Conservation (phyloP, 1,284 basidiomycete genomes). For the Rhodotorula mucilaginosa region DNA sequence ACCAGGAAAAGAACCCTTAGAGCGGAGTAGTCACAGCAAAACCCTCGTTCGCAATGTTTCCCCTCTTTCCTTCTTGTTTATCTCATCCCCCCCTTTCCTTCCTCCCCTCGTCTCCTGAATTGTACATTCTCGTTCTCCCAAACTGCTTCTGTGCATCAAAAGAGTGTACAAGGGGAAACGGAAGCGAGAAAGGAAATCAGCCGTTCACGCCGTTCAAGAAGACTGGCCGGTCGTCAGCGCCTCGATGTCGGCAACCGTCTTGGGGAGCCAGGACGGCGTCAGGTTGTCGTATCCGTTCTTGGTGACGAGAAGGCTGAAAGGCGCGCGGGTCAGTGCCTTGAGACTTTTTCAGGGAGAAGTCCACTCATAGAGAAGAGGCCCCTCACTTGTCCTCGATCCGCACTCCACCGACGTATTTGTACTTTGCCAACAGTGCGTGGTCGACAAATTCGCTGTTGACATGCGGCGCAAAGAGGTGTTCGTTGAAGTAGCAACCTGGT, state of each 20-base stretch:
- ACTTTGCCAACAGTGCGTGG: constrained; percentile 65
- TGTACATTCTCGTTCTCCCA: neutral
- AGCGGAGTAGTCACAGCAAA: too few relatives aligned
- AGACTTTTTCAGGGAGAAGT: too few relatives aligned
- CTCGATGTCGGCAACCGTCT: constrained; percentile 37
- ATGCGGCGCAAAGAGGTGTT: constrained; percentile 40
- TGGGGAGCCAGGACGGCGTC: constrained; percentile 37
- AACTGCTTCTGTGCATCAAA: neutral
- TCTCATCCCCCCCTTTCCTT: neutral
- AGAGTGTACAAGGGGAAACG: neutral
- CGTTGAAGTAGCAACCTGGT: constrained; percentile 62
- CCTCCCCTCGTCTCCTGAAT: neutral
- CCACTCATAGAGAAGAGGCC: neutral
- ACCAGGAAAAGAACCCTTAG: neutral
- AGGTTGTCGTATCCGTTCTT: constrained; percentile 42
- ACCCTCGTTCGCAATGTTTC: too few relatives aligned
- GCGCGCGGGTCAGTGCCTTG: neutral
- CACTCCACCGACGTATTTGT: constrained; percentile 78
- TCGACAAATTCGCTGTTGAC: constrained; percentile 66
- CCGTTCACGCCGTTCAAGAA: neutral
- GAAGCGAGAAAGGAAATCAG: neutral
- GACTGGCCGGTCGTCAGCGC: constrained; percentile 29
- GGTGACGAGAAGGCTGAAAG: constrained; percentile 41
- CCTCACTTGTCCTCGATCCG: constrained; percentile 81
- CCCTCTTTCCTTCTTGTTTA: neutral